Conservation (phyloP, 305 asterid species). For the Rubia tinctorum region DNA sequence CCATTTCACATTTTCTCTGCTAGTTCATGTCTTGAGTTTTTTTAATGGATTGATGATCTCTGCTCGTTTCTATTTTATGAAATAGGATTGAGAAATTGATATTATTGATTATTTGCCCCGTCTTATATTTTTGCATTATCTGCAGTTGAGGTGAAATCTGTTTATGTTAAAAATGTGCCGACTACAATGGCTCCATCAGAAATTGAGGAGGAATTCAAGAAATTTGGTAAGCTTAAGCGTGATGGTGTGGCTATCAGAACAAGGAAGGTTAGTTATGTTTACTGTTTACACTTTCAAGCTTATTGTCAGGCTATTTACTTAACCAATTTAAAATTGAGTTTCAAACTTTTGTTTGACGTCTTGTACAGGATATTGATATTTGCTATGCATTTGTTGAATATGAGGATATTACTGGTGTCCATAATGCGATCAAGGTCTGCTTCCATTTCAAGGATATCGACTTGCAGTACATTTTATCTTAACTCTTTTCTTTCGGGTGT, state of each 20-base stretch:
- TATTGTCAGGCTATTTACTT: not conserved
- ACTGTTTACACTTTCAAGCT: not conserved
- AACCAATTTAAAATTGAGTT: not conserved
- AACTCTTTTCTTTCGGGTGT: no score
- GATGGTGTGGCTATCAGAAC: conserved; percentile 99
- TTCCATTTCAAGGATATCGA: conserved; percentile 13
- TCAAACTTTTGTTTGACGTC: conserved; percentile 2
- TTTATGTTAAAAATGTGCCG: conserved; percentile 93
- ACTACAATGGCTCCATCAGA: conserved; percentile 81
- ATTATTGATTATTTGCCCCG: conserved; percentile 5
- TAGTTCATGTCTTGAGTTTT: not conserved
- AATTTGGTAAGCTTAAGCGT: conserved; percentile 77
- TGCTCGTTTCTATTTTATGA: not conserved
- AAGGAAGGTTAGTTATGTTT: conserved; percentile 67
- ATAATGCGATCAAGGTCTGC: conserved; percentile 88
- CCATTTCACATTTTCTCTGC: conserved; percentile 8
- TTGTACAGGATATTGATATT: conserved; percentile 84
- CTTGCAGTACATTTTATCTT: not conserved
- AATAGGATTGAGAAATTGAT: not conserved
- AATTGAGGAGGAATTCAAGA: conserved; percentile 92
- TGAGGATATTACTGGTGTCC: conserved; percentile 87
- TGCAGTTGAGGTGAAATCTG: conserved; percentile 88
- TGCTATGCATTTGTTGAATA: conserved; percentile 97
- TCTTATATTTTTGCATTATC: conserved; percentile 16
- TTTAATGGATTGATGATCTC: not conserved